phyloP scores from a whole-genome alignment of 768 basidiomycete species.

The Nevesoporus exiguus region DNA sequence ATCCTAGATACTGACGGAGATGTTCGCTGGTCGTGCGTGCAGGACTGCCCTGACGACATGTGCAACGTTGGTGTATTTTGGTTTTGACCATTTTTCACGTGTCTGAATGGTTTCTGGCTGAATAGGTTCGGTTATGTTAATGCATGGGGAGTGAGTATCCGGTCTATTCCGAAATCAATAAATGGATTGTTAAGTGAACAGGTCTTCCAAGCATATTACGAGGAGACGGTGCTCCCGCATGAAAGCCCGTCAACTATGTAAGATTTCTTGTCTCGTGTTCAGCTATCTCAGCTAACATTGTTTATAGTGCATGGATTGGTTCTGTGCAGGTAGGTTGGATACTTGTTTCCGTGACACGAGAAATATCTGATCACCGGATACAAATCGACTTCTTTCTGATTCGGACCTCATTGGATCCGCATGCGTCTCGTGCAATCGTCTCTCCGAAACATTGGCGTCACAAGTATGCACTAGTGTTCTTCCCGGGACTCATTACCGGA shows the following conservation, averaged over 20 bases:
- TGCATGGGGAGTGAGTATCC: slow-evolving; percentile 62
- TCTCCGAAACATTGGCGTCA: neutral
- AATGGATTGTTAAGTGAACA: slow-evolving; percentile 21
- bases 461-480: slow-evolving; percentile 61
- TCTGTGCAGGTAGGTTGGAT: slow-evolving; percentile 54
- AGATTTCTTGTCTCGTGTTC: slow-evolving; percentile 7
- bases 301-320: slow-evolving; percentile 73
- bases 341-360: neutral
- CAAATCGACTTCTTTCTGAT: neutral
- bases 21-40: neutral
- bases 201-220: slow-evolving; percentile 75
- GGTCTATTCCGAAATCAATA: neutral
- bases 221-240: slow-evolving; percentile 45
- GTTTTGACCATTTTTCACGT: neutral
- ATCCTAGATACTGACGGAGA: neutral
- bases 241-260: slow-evolving; percentile 65
- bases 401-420: neutral
- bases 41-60: slow-evolving; percentile 31
- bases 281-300: neutral
- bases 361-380: neutral
- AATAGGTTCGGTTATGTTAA: slow-evolving; percentile 66
- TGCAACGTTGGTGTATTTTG: slow-evolving; percentile 35
- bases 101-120: neutral
- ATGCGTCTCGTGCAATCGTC: neutral
- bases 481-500: slow-evolving; percentile 61